phyloP scores from a whole-genome alignment of 169 alveolate genomes.

The Amoebophrya sp. region DNA sequence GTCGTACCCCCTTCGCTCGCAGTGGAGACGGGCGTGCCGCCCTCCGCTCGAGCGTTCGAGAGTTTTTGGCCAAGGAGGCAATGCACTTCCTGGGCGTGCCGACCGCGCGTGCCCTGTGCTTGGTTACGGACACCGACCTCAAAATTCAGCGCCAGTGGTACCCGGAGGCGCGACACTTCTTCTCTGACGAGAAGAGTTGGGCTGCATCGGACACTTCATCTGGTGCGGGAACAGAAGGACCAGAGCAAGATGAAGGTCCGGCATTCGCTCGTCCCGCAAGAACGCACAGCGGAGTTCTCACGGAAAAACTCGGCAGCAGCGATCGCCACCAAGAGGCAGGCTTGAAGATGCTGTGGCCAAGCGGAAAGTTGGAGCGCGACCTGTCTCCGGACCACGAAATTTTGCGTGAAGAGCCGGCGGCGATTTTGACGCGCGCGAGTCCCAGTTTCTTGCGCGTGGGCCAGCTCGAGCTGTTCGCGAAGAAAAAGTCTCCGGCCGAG shows the following conservation, averaged over 20 bases:
- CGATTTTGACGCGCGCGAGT: slow-evolving; percentile 21
- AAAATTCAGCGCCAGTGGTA: not conserved
- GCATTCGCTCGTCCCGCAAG: not conserved
- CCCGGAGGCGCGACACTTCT: not conserved
- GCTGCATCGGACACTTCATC: not conserved
- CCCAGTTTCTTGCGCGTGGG: slow-evolving; percentile 27
- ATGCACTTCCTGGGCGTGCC: slow-evolving; percentile 15
- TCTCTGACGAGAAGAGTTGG: not conserved
- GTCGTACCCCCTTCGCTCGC: slow-evolving; percentile 26
- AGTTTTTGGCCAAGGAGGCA: slow-evolving; percentile 30
- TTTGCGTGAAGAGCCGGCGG: slow-evolving; percentile 13
- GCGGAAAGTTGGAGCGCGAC: not conserved
- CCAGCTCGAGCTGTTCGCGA: slow-evolving; percentile 21
- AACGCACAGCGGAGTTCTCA: not conserved
- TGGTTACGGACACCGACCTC: not conserved
- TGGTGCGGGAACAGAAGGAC: not conserved
- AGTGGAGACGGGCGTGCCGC: slow-evolving; percentile 27
- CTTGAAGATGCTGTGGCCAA: not conserved
- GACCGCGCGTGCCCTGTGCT: slow-evolving; percentile 3
- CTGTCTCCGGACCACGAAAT: not conserved
- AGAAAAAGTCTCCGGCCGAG: not conserved
- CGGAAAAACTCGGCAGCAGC: too few relatives aligned
- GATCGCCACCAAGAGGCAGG: too few relatives aligned
- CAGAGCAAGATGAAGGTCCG: not conserved
- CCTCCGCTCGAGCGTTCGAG: slow-evolving; percentile 26